Evolutionary conservation across 108 stramenopile genomes (phyloP).

Genomic region (Discostella pseudostelligera): DNA sequence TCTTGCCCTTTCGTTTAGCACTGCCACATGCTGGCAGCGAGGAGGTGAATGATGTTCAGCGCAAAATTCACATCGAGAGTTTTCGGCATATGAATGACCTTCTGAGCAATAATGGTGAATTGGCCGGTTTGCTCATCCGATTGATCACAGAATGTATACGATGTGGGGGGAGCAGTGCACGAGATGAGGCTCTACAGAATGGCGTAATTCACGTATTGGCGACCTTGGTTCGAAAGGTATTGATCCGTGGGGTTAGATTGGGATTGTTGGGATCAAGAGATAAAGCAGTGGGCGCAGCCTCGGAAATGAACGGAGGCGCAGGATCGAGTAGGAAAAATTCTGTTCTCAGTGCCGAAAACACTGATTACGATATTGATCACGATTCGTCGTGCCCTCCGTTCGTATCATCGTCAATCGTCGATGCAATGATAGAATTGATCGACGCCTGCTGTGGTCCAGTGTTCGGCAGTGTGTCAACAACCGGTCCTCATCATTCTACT

Average conservation of each 20-base stretch:
- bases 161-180: slow-evolving; percentile 62
- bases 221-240: slow-evolving; percentile 55
- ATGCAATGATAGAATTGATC: slow-evolving; percentile 54
- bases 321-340: background rate
- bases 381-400: slow-evolving; percentile 41
- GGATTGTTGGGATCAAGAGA: slow-evolving; percentile 17
- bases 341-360: slow-evolving; percentile 13
- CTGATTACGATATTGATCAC: slow-evolving; percentile 49
- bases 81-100: slow-evolving; percentile 67
- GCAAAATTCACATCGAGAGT: slow-evolving; percentile 43
- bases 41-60: slow-evolving; percentile 51
- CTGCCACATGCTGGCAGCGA: slow-evolving; percentile 59
- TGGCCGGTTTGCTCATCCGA: slow-evolving; percentile 53
- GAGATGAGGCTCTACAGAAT: slow-evolving; percentile 79
- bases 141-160: slow-evolving; percentile 55
- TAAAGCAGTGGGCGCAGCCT: slow-evolving; percentile 13
- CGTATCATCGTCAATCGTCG: slow-evolving; percentile 51
- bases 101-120: slow-evolving; percentile 49
- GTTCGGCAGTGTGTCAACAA: slow-evolving; percentile 9
- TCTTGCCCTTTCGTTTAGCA: slow-evolving; percentile 77
- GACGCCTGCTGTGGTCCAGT: slow-evolving; percentile 64
- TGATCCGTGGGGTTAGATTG: slow-evolving; percentile 66
- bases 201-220: slow-evolving; percentile 69
- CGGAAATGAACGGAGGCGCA: background rate
- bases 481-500: slow-evolving; percentile 16